Conservation (phyloP, 2,329 filamentous ascomycete genomes). For the Cucurbitaria berberidis region DNA sequence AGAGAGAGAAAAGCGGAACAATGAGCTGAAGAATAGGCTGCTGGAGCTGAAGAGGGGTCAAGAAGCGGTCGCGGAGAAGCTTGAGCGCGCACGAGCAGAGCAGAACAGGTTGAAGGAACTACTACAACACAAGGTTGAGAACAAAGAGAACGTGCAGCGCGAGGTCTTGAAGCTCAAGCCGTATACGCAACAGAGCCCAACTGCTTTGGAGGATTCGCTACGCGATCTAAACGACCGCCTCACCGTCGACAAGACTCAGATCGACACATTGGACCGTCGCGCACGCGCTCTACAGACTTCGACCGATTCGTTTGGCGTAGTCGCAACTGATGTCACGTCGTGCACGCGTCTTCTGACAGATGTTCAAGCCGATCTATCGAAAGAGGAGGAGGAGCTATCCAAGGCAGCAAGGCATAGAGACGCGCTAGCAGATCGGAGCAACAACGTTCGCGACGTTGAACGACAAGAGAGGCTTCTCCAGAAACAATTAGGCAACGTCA, state of each 20-base stretch:
- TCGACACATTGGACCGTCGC: slow-evolving; percentile 85
- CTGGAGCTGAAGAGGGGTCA: slow-evolving; percentile 82
- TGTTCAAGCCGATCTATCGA: slow-evolving; percentile 79
- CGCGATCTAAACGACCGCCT: slow-evolving; percentile 82
- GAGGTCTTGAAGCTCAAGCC: slow-evolving; percentile 89
- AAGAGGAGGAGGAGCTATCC: slow-evolving; percentile 88
- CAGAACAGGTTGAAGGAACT: slow-evolving; percentile 76
- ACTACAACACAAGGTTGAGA: slow-evolving; percentile 74
- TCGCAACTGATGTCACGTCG: slow-evolving; percentile 81
- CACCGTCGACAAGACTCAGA: slow-evolving; percentile 77
- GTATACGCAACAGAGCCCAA: slow-evolving; percentile 89
- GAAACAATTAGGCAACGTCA: slow-evolving; percentile 83
- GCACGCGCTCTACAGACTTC: slow-evolving; percentile 91
- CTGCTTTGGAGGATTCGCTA: slow-evolving; percentile 79
- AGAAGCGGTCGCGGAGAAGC: slow-evolving; percentile 78
- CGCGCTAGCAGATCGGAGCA: slow-evolving; percentile 83
- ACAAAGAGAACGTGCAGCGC: slow-evolving; percentile 74
- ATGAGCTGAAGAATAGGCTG: slow-evolving; percentile 82
- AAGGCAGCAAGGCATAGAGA: slow-evolving; percentile 83
- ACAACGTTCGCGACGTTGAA: slow-evolving; percentile 90
- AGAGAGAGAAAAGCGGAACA: slow-evolving; percentile 84
- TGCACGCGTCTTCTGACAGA: slow-evolving; percentile 91
- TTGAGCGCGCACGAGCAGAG: slow-evolving; percentile 82
- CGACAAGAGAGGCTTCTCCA: slow-evolving; percentile 82
- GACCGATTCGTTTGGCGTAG: slow-evolving; percentile 84